These are phyloP conservation scores for Pelargonium nanum DNA, from an alignment of 345 rosid genomes.

Conservation along the genomic window DNA sequence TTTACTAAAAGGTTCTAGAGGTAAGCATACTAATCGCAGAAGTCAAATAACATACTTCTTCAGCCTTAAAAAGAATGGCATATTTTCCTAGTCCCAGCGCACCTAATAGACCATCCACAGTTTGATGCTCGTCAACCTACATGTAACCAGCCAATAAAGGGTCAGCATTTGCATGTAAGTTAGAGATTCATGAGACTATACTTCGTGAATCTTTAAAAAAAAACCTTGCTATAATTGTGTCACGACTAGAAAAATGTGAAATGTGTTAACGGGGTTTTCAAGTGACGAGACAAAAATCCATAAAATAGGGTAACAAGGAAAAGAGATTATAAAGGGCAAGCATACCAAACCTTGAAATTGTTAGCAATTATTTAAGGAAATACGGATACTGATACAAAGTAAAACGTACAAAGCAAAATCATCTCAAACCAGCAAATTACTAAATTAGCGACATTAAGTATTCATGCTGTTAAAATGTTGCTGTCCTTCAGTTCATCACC, in stretches of 20 bases:
- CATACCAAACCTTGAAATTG: background rate
- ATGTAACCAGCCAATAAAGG: background rate
- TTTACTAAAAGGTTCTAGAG: background rate
- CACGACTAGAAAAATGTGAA: background rate
- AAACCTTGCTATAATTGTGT: background rate
- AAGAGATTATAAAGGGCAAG: background rate
- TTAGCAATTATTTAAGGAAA: background rate
- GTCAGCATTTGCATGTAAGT: background rate
- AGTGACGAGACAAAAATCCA: background rate
- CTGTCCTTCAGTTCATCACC: background rate
- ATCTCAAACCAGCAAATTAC: background rate
- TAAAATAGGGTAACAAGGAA: background rate
- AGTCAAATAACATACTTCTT: conserved; percentile 53
- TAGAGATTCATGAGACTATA: background rate
- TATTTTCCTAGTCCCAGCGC: conserved; percentile 75
- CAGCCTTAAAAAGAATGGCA: conserved; percentile 66
- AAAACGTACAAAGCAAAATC: background rate
- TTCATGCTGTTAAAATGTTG: background rate
- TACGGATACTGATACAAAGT: background rate
- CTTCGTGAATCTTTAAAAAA: background rate
- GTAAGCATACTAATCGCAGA: background rate
- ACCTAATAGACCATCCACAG: conserved; percentile 69
- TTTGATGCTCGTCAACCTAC: conserved; percentile 60
- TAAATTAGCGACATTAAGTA: background rate
- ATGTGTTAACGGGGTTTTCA: background rate